phyloP scores from a whole-genome alignment of 805 yeast species.

The Barnettozyma pratensis region DNA sequence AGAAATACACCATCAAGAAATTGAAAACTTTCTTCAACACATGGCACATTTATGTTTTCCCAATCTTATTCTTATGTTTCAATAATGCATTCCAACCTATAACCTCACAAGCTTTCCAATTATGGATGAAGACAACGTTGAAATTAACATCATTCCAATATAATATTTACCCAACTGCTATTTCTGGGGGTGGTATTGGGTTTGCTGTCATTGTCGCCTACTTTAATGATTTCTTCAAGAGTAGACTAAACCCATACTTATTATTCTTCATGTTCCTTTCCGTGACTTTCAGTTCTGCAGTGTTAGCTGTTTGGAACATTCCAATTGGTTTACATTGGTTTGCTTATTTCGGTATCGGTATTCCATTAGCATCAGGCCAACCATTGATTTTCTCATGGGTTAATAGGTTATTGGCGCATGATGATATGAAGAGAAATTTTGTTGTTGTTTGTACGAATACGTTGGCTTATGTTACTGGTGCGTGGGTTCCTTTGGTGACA shows the following conservation, averaged over 20 bases:
- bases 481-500: conserved; percentile 37
- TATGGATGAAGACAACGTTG: conserved; percentile 40
- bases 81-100: conserved; percentile 24
- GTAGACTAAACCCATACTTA: conserved; percentile 32
- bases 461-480: conserved; percentile 37
- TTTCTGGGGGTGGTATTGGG: conserved; percentile 36
- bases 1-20: conserved; percentile 34
- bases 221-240: conserved; percentile 32
- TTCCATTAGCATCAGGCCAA: conserved; percentile 49
- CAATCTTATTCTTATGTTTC: conserved; percentile 23
- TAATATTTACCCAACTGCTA: conserved; percentile 37
- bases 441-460: conserved; percentile 38
- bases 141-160: conserved; percentile 30
- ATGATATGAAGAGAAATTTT: conserved; percentile 31
- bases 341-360: conserved; percentile 41
- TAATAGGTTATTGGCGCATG: conserved; percentile 37
- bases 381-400: conserved; percentile 55
- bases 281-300: conserved; percentile 37
- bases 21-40: conserved; percentile 35
- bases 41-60: conserved; percentile 47
- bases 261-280: conserved; percentile 34
- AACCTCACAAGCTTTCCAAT: conserved; percentile 37
- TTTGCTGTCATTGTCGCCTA: conserved; percentile 32
- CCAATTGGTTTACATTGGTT: conserved; percentile 46
- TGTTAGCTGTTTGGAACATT: conserved; percentile 44